Percentiles rank a stretch among this genome's conserved stretches.
Evolutionary conservation across 495 filamentous ascomycete species (phyloP).

Genomic region (Neurospora tetraspora): DNA sequence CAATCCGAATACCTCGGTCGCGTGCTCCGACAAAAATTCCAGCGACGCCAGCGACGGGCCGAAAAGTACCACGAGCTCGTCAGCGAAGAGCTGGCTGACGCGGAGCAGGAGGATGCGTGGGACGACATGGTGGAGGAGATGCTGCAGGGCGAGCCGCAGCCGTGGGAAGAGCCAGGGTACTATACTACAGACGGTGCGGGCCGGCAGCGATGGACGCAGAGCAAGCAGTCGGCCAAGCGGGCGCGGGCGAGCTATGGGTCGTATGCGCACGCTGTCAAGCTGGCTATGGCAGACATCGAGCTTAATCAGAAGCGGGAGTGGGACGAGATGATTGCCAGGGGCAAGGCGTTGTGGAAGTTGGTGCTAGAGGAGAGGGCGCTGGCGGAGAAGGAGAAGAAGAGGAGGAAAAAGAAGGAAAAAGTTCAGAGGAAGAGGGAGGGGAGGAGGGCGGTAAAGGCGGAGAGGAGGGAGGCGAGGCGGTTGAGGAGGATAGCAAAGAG

Average conservation of each 20-base stretch:
- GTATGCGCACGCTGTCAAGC: not conserved
- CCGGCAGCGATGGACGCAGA: not conserved
- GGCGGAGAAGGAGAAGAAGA: conserved; percentile 29
- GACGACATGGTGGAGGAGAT: conserved; percentile 15
- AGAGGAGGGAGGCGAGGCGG: not conserved
- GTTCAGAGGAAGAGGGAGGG: conserved; percentile 6
- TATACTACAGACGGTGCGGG: not conserved
- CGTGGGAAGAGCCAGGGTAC: not conserved
- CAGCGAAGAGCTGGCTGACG: conserved; percentile 2
- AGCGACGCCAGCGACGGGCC: conserved; percentile 29
- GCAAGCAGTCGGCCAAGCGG: conserved; percentile 12
- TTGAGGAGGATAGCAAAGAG: not conserved
- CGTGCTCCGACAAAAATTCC: conserved; percentile 43
- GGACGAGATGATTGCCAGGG: conserved; percentile 26
- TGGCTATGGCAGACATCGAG: conserved; percentile 9
- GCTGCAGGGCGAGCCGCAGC: conserved; percentile 17
- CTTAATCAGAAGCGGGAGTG: conserved; percentile 10
- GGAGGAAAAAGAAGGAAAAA: not conserved
- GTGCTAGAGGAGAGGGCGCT: conserved; percentile 36
- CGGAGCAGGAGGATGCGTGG: conserved; percentile 2
- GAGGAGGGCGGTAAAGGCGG: conserved; percentile 2
- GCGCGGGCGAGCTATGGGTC: conserved; percentile 2
- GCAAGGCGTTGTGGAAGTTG: conserved; percentile 36
- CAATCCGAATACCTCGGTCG: conserved; percentile 48
- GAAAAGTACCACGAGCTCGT: conserved; percentile 16